Evolutionary conservation across 2,329 filamentous ascomycete species (phyloP).

Genomic region (Diaporthe sp.): DNA sequence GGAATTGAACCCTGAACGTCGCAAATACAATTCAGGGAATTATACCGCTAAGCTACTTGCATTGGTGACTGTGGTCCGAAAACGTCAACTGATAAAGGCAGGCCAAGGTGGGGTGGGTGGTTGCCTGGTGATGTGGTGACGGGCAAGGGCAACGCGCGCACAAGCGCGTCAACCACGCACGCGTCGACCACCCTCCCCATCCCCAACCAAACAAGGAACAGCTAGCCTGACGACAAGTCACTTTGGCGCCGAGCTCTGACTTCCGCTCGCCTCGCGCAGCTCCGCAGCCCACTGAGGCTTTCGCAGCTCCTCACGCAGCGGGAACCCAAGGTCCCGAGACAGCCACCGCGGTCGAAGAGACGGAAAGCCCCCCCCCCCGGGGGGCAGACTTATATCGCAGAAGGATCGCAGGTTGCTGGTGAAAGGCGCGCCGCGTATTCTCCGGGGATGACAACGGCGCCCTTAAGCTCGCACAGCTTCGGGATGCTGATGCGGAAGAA

Average conservation of each 20-base stretch:
- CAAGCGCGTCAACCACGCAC: background rate
- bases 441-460: background rate
- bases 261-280: background rate
- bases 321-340: background rate
- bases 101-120: background rate
- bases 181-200: background rate
- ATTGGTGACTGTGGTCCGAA: background rate
- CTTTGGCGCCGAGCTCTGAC: too few relatives aligned
- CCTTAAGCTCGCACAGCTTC: background rate
- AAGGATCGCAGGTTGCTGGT: too few relatives aligned
- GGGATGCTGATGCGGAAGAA: background rate
- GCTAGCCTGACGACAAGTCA: too few relatives aligned
- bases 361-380: background rate
- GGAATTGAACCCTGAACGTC: slow-evolving; percentile 10
- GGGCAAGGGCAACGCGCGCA: background rate
- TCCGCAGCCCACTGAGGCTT: background rate
- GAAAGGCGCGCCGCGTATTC: background rate
- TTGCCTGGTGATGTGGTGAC: background rate
- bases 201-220: background rate
- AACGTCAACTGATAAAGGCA: background rate
- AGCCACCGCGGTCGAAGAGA: background rate
- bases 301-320: background rate
- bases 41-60: background rate
- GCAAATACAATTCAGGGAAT: background rate
- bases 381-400: background rate